Conservation (phyloP, 768 basidiomycete species). For the Gloeophyllum trabeum region DNA sequence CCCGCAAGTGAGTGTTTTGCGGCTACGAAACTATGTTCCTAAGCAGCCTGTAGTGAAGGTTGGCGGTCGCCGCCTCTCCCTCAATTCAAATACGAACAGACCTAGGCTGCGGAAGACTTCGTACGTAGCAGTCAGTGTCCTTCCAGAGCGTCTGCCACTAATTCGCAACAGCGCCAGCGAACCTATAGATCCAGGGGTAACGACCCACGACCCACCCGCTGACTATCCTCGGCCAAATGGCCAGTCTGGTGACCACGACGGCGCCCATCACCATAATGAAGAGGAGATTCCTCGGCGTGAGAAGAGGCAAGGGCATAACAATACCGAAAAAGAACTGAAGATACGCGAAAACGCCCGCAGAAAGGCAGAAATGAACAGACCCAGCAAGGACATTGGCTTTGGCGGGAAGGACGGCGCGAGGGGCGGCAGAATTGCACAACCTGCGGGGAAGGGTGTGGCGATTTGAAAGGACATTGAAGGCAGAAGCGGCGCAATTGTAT, state of each 20-base stretch:
- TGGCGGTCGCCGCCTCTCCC: too few species aligned
- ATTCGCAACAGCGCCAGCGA: background rate
- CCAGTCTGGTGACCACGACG: conserved; percentile 22
- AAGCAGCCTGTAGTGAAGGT: too few species aligned
- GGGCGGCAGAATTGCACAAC: background rate
- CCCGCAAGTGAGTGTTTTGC: background rate
- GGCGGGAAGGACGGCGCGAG: background rate
- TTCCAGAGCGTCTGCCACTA: too few species aligned
- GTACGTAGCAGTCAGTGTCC: too few species aligned
- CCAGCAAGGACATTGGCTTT: conserved; percentile 22
- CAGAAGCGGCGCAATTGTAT: too few species aligned
- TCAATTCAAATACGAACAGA: too few species aligned
- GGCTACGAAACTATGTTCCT: background rate
- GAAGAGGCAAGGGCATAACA: conserved; percentile 29
- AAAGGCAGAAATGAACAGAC: conserved; percentile 36
- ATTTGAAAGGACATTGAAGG: background rate
- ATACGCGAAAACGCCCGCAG: conserved; percentile 33
- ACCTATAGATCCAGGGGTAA: background rate
- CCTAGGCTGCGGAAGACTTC: too few species aligned
- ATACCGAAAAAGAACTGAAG: conserved; percentile 30
- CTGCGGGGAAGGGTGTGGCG: background rate
- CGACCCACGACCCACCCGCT: conserved; percentile 10
- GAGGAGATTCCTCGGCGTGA: conserved; percentile 38
- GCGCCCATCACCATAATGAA: conserved; percentile 27
- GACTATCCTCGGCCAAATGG: conserved; percentile 47